A percentile compares a stretch with the other conserved stretches of the same genome.
These are phyloP conservation scores for Hanseniaspora vineae DNA, from an alignment of 805 yeast genomes.

Conservation along the genomic window DNA sequence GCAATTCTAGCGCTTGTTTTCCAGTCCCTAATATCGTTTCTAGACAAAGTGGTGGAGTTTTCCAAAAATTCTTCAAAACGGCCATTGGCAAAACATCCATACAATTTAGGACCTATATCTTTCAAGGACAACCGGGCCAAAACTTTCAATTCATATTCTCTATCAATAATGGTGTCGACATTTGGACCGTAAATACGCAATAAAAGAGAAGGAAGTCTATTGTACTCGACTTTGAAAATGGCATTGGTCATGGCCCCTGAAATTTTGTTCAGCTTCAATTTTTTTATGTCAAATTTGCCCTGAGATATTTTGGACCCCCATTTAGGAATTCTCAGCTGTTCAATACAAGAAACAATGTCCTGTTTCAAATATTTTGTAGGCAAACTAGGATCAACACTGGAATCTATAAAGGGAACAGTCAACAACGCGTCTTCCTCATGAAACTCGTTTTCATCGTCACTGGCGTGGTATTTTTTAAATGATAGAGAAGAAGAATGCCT, in stretches of 20 bases:
- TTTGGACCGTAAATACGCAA: slow-evolving; percentile 82
- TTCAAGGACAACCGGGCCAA: slow-evolving; percentile 61
- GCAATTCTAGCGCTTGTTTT: slow-evolving; percentile 75
- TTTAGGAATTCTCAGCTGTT: slow-evolving; percentile 53
- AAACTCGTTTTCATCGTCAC: not conserved
- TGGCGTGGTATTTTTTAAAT: not conserved
- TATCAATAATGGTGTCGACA: slow-evolving; percentile 73
- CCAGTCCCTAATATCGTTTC: slow-evolving; percentile 60
- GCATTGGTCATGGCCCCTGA: slow-evolving; percentile 92
- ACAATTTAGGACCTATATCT: slow-evolving; percentile 75
- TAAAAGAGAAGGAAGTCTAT: slow-evolving; percentile 46
- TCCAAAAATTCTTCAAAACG: slow-evolving; percentile 87
- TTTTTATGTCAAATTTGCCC: slow-evolving; percentile 25
- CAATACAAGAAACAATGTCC: slow-evolving; percentile 56
- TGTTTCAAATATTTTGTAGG: slow-evolving; percentile 79
- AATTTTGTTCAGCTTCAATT: slow-evolving; percentile 49
- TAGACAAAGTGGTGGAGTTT: slow-evolving; percentile 66
- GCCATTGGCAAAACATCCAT: slow-evolving; percentile 88
- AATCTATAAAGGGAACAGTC: slow-evolving; percentile 37
- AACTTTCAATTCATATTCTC: slow-evolving; percentile 65
- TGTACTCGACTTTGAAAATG: slow-evolving; percentile 57
- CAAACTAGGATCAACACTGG: slow-evolving; percentile 56
- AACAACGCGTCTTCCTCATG: not conserved
- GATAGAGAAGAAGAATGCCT: not conserved
- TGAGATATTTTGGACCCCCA: slow-evolving; percentile 43